Evolutionary conservation across 768 basidiomycete genomes (phyloP).

Genomic region (Panaeolus cyanescens): DNA sequence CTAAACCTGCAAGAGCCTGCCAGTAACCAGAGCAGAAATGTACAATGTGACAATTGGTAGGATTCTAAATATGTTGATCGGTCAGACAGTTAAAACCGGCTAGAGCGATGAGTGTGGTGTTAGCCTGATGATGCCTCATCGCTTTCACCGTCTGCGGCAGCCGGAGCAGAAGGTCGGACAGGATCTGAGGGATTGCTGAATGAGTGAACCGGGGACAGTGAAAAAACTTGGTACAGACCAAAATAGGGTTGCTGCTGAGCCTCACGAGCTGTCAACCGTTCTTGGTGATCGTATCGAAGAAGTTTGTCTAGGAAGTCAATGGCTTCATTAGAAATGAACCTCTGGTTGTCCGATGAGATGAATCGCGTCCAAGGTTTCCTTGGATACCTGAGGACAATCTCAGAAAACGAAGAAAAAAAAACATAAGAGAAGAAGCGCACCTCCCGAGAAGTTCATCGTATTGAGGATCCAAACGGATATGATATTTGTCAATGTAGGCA

Average conservation of each 20-base stretch:
- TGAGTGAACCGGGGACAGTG: conserved; percentile 11
- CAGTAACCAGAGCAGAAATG: conserved; percentile 5
- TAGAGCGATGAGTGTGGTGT: conserved; percentile 14
- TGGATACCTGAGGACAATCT: conserved; percentile 63
- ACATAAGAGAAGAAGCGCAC: conserved; percentile 29
- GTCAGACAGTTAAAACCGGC: conserved; percentile 5
- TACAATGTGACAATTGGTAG: conserved; percentile 27
- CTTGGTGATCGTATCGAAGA: conserved; percentile 96
- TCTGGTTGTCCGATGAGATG: conserved; percentile 93
- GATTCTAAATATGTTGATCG: conserved; percentile 19
- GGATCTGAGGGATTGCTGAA: conserved; percentile 51
- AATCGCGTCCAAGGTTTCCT: conserved; percentile 96
- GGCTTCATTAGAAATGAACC: conserved; percentile 95
- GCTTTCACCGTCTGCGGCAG: conserved; percentile 61
- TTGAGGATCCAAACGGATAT: conserved; percentile 93
- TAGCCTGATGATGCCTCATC: conserved; percentile 57
- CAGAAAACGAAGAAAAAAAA: not conserved
- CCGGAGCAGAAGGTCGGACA: conserved; percentile 50
- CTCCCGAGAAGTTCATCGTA: conserved; percentile 94
- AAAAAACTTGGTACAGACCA: conserved; percentile 43
- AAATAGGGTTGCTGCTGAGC: conserved; percentile 94
- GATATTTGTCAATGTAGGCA: conserved; percentile 91
- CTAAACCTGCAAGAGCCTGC: not conserved
- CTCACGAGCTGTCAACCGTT: conserved; percentile 92
- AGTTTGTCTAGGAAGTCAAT: conserved; percentile 96